Evolutionary conservation across 179 eudicot species (phyloP).

Genomic region (Silene coronaria): DNA sequence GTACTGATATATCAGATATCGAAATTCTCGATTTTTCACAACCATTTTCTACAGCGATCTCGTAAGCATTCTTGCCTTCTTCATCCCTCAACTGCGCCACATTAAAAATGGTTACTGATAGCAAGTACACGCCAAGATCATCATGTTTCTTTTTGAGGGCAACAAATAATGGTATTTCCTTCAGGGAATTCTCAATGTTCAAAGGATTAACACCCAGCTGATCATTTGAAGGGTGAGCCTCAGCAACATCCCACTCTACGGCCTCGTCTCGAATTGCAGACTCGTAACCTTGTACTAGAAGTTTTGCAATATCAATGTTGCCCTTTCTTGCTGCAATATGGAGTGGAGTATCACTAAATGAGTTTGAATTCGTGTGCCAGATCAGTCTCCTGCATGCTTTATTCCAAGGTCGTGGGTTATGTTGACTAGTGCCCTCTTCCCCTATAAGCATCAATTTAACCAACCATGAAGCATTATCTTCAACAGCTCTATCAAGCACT

Average conservation of each 20-base stretch:
- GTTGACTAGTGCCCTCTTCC: background rate
- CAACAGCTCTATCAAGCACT: constrained; percentile 15
- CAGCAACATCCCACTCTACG: constrained; percentile 6
- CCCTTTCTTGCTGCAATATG: constrained; percentile 16
- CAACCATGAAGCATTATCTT: constrained; percentile 11
- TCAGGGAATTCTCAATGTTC: constrained; percentile 7
- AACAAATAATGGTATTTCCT: constrained; percentile 12
- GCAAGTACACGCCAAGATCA: constrained; percentile 4
- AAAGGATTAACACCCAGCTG: constrained; percentile 15
- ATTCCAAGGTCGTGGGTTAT: constrained; percentile 8
- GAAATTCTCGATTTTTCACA: constrained; percentile 4
- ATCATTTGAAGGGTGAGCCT: constrained; percentile 15
- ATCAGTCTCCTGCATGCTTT: constrained; percentile 13
- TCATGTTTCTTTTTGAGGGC: constrained; percentile 6
- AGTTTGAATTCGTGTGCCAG: constrained; percentile 4
- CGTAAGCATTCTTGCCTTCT: constrained; percentile 4
- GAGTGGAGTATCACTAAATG: constrained; percentile 1
- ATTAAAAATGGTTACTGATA: background rate
- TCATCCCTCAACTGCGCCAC: background rate
- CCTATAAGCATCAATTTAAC: constrained; percentile 13
- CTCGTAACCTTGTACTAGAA: constrained; percentile 11
- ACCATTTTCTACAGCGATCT: constrained; percentile 9
- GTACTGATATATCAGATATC: background rate
- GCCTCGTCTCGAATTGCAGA: constrained; percentile 13
- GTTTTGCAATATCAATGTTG: background rate